These are phyloP conservation scores for Colletotrichum eleusines DNA, from an alignment of 2,329 filamentous ascomycete genomes.

Conservation along the genomic window DNA sequence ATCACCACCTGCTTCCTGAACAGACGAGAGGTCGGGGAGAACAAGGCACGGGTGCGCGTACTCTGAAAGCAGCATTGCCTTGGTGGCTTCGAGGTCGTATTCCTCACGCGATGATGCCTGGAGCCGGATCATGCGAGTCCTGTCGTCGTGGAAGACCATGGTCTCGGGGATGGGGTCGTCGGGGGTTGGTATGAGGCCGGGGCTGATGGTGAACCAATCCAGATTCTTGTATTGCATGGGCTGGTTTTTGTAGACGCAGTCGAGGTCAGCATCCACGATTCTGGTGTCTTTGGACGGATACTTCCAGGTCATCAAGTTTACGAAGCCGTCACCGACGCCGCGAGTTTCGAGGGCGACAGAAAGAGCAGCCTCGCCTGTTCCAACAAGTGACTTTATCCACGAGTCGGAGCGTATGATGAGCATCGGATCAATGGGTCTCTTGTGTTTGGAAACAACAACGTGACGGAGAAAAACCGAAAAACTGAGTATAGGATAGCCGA, in stretches of 20 bases:
- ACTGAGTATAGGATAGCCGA: not conserved
- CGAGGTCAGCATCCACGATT: not conserved
- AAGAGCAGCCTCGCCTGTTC: not conserved
- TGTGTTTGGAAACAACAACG: not conserved
- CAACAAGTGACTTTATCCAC: not conserved
- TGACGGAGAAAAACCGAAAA: not conserved
- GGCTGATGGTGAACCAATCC: not conserved
- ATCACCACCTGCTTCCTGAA: not conserved
- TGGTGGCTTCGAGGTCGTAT: not conserved
- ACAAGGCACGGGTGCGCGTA: slow-evolving; percentile 5
- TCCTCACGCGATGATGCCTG: slow-evolving; percentile 19
- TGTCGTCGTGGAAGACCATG: not conserved
- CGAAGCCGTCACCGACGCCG: not conserved
- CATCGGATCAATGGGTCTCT: not conserved
- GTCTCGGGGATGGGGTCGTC: not conserved
- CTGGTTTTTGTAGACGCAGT: not conserved
- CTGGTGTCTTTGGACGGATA: not conserved
- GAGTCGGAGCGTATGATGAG: not conserved
- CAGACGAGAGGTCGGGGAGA: slow-evolving; percentile 10
- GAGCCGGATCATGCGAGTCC: not conserved
- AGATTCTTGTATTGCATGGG: not conserved
- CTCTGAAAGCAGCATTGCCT: not conserved
- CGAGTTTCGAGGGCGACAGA: not conserved
- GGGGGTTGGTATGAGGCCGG: not conserved
- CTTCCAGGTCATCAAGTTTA: not conserved